These are phyloP conservation scores for Claviceps sp. DNA, from an alignment of 2,329 filamentous ascomycete genomes.

Conservation along the genomic window DNA sequence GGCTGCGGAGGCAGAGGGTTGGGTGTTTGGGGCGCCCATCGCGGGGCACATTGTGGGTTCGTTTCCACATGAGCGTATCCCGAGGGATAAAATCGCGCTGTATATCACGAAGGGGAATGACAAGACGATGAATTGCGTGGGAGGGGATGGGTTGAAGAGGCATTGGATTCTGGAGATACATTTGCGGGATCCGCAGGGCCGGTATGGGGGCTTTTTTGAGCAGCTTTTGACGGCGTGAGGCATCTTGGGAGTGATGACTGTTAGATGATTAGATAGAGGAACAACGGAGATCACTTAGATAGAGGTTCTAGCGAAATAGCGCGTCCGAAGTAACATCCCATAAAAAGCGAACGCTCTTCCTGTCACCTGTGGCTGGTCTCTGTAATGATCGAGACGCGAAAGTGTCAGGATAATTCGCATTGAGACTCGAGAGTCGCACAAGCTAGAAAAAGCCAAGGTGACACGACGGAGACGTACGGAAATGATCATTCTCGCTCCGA, in stretches of 20 bases:
- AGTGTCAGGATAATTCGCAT: too few species aligned
- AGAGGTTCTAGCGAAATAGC: too few species aligned
- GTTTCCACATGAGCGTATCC: slow-evolving; percentile 38
- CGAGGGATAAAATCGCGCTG: slow-evolving; percentile 28
- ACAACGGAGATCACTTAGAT: too few species aligned
- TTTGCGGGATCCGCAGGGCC: slow-evolving; percentile 24
- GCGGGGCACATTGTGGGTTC: slow-evolving; percentile 35
- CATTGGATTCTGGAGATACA: slow-evolving; percentile 40
- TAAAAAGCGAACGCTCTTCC: too few species aligned
- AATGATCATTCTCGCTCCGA: too few species aligned
- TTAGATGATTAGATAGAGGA: too few species aligned
- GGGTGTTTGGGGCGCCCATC: slow-evolving; percentile 28
- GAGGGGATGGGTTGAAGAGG: slow-evolving; percentile 26
- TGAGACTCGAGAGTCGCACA: too few species aligned
- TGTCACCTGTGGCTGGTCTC: too few species aligned
- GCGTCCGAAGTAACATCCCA: too few species aligned
- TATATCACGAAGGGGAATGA: slow-evolving; percentile 32
- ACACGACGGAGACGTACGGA: too few species aligned
- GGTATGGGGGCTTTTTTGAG: slow-evolving; percentile 31
- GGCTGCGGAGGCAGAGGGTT: slow-evolving; percentile 26
- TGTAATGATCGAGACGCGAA: too few species aligned
- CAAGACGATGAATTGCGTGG: slow-evolving; percentile 24
- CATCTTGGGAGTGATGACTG: not conserved
- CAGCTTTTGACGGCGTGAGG: slow-evolving; percentile 16
- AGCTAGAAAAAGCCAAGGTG: too few species aligned